A percentile compares a stretch with the other conserved stretches of the same genome.
These are phyloP conservation scores for Exophiala sp. DNA, from an alignment of 2,329 filamentous ascomycete species.

Conservation along the genomic window DNA sequence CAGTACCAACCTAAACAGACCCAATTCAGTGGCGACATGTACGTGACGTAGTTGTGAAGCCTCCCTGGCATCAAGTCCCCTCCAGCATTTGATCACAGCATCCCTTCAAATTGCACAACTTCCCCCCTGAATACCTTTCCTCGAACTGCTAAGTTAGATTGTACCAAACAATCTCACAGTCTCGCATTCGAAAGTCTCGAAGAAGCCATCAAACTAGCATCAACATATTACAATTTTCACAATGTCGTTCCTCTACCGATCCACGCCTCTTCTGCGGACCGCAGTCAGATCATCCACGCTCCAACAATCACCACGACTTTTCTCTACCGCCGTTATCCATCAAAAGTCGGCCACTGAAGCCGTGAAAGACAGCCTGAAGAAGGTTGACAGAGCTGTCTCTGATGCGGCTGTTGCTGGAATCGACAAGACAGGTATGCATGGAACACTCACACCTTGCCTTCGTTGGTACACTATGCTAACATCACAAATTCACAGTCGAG, in stretches of 20 bases:
- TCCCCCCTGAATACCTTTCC: neutral
- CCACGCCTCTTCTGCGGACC: conserved; percentile 30
- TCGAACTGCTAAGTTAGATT: neutral
- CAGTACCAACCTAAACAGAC: no score
- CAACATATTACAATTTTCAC: conserved; percentile 10
- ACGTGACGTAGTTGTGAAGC: conserved; percentile 16
- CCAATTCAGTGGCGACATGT: conserved; percentile 2
- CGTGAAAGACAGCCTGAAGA: conserved; percentile 55
- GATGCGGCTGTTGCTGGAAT: conserved; percentile 56
- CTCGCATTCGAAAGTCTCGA: neutral
- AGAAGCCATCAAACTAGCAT: neutral
- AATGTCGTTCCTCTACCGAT: conserved; percentile 37
- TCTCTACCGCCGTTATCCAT: conserved; percentile 48
- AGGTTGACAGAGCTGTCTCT: conserved; percentile 51
- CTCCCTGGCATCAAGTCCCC: no score
- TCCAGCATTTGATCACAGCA: neutral
- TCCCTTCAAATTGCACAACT: no score
- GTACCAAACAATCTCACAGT: conserved; percentile 2
- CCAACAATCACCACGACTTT: conserved; percentile 31
- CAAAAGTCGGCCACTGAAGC: conserved; percentile 50
- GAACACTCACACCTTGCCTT: conserved; percentile 7
- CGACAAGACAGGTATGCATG: conserved; percentile 58
- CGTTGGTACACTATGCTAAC: conserved; percentile 2
- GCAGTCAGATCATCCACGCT: conserved; percentile 21
- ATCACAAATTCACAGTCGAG: conserved; percentile 41